phyloP scores from a whole-genome alignment of 768 basidiomycete species.

The Leucocoprinus leucothites region DNA sequence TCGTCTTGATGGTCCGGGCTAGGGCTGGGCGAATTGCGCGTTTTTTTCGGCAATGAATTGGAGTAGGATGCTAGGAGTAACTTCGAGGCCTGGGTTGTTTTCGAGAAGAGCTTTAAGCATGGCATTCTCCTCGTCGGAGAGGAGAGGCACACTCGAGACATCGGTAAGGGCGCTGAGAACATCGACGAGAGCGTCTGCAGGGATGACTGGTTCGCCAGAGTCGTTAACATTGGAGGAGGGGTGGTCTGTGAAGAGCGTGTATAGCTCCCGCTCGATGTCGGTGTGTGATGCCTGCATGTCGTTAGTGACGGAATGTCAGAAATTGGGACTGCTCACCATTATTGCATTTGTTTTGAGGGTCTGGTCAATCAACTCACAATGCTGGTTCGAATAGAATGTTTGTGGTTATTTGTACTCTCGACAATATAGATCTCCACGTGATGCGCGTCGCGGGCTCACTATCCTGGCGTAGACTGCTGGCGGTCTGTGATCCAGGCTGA shows the following conservation, averaged over 20 bases:
- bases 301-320: background rate
- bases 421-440: no score
- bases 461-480: no score
- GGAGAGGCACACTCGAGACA: conserved; percentile 53
- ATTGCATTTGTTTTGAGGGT: background rate
- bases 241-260: conserved; percentile 65
- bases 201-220: conserved; percentile 60
- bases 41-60: conserved; percentile 62
- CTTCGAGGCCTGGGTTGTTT: conserved; percentile 59
- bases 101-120: conserved; percentile 57
- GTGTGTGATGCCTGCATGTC: conserved; percentile 15
- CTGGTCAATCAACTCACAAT: background rate
- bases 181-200: conserved; percentile 68
- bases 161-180: conserved; percentile 64
- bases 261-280: conserved; percentile 67
- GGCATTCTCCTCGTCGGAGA: conserved; percentile 59
- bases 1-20: conserved; percentile 33
- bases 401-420: background rate
- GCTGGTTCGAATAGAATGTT: background rate
- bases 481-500: no score
- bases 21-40: conserved; percentile 41
- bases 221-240: conserved; percentile 57
- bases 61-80: conserved; percentile 65
- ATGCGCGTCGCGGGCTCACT: no score
- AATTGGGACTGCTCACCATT: background rate